Conservation (phyloP, 306 rosid genomes). For the Quercus mongolica region DNA sequence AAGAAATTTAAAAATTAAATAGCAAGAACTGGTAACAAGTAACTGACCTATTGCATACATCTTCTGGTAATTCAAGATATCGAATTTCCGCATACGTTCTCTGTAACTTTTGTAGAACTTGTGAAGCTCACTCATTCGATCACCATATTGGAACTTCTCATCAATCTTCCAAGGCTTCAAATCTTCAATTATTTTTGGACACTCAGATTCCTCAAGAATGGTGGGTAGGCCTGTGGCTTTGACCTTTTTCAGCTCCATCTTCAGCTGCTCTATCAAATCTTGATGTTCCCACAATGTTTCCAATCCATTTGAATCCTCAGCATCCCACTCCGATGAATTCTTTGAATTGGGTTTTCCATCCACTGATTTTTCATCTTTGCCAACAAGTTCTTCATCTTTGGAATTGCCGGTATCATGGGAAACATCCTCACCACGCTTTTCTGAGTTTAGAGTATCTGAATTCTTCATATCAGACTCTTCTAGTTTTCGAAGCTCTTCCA, state of each 20-base stretch:
- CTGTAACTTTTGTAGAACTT: slow-evolving; percentile 76
- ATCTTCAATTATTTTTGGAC: slow-evolving; percentile 70
- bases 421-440: not conserved
- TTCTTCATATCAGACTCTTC: slow-evolving; percentile 28
- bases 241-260: slow-evolving; percentile 85
- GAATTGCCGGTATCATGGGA: not conserved
- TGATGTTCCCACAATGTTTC: slow-evolving; percentile 94
- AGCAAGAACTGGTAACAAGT: not conserved
- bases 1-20: not conserved
- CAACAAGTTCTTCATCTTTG: slow-evolving; percentile 13
- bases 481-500: slow-evolving; percentile 36
- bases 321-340: slow-evolving; percentile 17
- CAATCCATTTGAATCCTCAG: slow-evolving; percentile 56
- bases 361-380: slow-evolving; percentile 1
- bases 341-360: slow-evolving; percentile 18
- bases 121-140: slow-evolving; percentile 60
- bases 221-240: slow-evolving; percentile 83
- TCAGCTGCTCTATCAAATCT: slow-evolving; percentile 80
- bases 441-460: not conserved
- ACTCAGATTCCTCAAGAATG: slow-evolving; percentile 87
- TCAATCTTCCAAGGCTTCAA: slow-evolving; percentile 97
- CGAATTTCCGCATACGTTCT: slow-evolving; percentile 93
- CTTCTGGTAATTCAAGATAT: slow-evolving; percentile 95
- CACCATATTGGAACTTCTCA: slow-evolving; percentile 56
- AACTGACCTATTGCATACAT: slow-evolving; percentile 86